phyloP scores from a whole-genome alignment of 2,329 filamentous ascomycete genomes.

The Cladosporium velox region DNA sequence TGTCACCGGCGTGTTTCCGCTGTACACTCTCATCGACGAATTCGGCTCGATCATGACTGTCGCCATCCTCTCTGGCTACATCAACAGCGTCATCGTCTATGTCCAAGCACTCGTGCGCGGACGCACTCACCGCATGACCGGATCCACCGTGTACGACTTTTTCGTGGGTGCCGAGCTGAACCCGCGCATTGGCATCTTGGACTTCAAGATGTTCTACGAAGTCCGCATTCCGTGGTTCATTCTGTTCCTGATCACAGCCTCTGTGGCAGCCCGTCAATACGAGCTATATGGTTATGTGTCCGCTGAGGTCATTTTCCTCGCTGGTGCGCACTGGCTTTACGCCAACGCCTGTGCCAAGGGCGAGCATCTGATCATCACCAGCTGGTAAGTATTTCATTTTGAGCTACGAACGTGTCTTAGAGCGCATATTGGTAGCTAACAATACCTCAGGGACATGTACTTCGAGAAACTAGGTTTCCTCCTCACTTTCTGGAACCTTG shows the following conservation, averaged over 20 bases:
- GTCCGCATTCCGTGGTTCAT: slow-evolving; percentile 92
- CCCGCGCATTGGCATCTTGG: slow-evolving; percentile 72
- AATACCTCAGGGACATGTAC: slow-evolving; percentile 80
- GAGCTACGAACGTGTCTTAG: neutral
- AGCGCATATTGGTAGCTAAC: neutral
- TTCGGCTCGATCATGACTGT: slow-evolving; percentile 93
- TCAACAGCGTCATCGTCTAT: slow-evolving; percentile 82
- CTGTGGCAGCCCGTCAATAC: slow-evolving; percentile 77
- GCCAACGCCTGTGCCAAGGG: slow-evolving; percentile 90
- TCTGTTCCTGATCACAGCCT: slow-evolving; percentile 74
- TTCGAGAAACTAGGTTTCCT: slow-evolving; percentile 97
- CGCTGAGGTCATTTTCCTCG: slow-evolving; percentile 77
- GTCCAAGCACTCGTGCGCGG: slow-evolving; percentile 81
- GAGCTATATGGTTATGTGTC: slow-evolving; percentile 83
- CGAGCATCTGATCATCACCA: slow-evolving; percentile 85
- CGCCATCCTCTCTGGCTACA: slow-evolving; percentile 84
- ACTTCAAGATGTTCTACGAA: slow-evolving; percentile 96
- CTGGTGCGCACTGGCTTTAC: slow-evolving; percentile 89
- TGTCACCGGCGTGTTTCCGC: slow-evolving; percentile 77
- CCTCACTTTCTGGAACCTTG: slow-evolving; percentile 96
- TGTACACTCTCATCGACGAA: slow-evolving; percentile 91
- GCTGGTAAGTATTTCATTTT: slow-evolving; percentile 36
- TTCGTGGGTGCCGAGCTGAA: slow-evolving; percentile 89
- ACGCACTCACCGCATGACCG: slow-evolving; percentile 88
- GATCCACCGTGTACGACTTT: slow-evolving; percentile 78